phyloP scores from a whole-genome alignment of 1,284 basidiomycete genomes.

The Filobasidium uniguttulatum region DNA sequence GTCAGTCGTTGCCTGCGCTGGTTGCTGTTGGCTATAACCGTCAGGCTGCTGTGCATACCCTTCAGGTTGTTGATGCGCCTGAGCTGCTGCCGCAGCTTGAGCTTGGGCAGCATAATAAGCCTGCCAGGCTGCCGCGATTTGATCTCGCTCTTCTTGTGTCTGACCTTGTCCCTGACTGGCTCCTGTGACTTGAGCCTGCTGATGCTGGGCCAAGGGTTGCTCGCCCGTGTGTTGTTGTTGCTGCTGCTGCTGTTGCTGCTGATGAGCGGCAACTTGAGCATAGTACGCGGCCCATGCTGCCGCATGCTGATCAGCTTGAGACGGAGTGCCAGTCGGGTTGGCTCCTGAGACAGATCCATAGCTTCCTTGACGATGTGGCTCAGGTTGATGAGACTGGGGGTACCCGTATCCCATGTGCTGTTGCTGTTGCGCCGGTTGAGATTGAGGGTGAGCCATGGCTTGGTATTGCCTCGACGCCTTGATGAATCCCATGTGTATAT shows the following conservation, averaged over 20 bases:
- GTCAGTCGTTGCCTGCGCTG: too few species aligned
- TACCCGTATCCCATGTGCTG: conserved; percentile 10
- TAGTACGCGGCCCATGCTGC: conserved; percentile 37
- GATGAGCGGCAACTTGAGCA: conserved; percentile 18
- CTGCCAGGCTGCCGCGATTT: conserved; percentile 13
- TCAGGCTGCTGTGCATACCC: background rate
- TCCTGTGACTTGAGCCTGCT: conserved; percentile 14
- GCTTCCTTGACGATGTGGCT: conserved; percentile 1
- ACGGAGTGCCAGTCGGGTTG: conserved; percentile 22
- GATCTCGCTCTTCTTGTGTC: conserved; percentile 10
- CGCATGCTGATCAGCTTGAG: conserved; percentile 23
- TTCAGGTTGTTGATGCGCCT: background rate
- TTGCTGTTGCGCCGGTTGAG: conserved; percentile 15
- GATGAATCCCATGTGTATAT: conserved; percentile 37
- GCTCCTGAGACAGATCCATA: conserved; percentile 18
- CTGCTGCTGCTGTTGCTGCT: conserved; percentile 6
- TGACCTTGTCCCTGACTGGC: conserved; percentile 1
- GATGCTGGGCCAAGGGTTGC: conserved; percentile 8
- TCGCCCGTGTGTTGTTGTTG: background rate
- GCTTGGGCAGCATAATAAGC: conserved; percentile 14
- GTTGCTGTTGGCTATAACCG: background rate
- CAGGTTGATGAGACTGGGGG: background rate
- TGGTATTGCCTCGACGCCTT: conserved; percentile 36
- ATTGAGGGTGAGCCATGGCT: conserved; percentile 25
- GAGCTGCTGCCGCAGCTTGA: conserved; percentile 1